phyloP scores from a whole-genome alignment of 495 filamentous ascomycete species.

The Aspergillus biplanus region DNA sequence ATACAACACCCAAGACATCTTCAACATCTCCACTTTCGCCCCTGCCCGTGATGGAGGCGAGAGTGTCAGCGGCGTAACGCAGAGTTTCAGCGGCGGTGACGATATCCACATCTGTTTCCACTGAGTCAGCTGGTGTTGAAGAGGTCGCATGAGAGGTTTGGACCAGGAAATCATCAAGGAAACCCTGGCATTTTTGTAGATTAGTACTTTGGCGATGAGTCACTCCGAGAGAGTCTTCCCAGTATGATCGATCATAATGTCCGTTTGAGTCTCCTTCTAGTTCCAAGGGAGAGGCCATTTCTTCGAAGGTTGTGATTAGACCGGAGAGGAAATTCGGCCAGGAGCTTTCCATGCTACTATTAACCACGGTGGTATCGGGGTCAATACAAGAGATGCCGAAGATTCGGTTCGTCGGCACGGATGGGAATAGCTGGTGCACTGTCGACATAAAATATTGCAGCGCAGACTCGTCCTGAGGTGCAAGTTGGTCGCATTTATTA shows the following conservation, averaged over 20 bases:
- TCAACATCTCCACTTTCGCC: constrained; percentile 92
- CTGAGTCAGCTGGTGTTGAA: not conserved
- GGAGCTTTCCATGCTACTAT: constrained; percentile 45
- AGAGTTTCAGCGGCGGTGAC: constrained; percentile 90
- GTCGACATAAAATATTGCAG: constrained; percentile 25
- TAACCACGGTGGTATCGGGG: constrained; percentile 16
- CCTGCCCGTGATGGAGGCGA: constrained; percentile 85
- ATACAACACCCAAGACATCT: constrained; percentile 95
- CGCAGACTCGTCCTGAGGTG: constrained; percentile 8
- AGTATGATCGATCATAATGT: constrained; percentile 54
- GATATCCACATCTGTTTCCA: constrained; percentile 63
- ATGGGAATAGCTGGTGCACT: constrained; percentile 37
- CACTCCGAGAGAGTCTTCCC: constrained; percentile 82
- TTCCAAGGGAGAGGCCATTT: constrained; percentile 66
- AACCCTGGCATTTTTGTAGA: constrained; percentile 67
- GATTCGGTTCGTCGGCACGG: constrained; percentile 47
- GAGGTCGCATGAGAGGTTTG: constrained; percentile 25
- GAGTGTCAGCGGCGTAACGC: constrained; percentile 75
- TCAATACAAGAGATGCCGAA: constrained; percentile 74
- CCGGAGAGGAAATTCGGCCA: constrained; percentile 66
- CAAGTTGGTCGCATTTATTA: constrained; percentile 78
- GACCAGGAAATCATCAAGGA: constrained; percentile 71
- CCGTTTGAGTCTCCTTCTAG: constrained; percentile 42
- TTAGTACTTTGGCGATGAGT: constrained; percentile 87
- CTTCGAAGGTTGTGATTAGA: constrained; percentile 68